Evolutionary conservation across 305 asterid genomes (phyloP).

Genomic region (Solanum hybrid): DNA sequence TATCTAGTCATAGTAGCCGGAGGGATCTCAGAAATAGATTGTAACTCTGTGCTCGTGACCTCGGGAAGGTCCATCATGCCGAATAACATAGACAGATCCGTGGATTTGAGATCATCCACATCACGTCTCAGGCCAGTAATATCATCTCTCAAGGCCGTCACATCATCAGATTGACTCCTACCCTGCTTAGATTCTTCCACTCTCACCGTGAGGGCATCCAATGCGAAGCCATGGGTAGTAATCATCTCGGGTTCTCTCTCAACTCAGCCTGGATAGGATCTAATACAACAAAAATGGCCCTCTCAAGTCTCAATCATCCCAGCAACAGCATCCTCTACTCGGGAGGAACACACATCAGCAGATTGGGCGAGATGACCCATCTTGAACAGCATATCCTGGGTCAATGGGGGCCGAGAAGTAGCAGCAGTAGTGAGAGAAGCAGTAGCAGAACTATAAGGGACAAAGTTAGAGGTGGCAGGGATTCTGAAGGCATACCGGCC

Average conservation of each 20-base stretch:
- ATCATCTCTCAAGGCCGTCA: background rate
- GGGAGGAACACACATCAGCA: background rate
- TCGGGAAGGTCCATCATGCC: background rate
- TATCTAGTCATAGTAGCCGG: background rate
- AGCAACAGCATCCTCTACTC: background rate
- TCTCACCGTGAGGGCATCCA: background rate
- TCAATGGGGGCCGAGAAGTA: background rate
- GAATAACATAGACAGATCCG: background rate
- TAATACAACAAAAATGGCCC: background rate
- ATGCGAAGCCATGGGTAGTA: too few species aligned
- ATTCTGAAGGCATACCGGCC: background rate
- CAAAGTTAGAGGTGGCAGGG: background rate
- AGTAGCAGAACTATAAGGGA: background rate
- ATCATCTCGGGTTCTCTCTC: background rate
- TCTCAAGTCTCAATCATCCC: background rate
- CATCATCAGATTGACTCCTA: background rate
- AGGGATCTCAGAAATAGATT: background rate
- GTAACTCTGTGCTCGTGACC: background rate
- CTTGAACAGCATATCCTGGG: background rate
- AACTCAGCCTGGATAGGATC: background rate
- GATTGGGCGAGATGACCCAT: background rate
- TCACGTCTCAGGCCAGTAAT: background rate
- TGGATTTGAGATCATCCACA: background rate
- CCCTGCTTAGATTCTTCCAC: background rate
- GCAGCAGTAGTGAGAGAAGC: background rate